A percentile compares a stretch with the other conserved stretches of the same genome.
Evolutionary conservation across 805 yeast genomes (phyloP).

Genomic region (Metschnikowia shivogae): DNA sequence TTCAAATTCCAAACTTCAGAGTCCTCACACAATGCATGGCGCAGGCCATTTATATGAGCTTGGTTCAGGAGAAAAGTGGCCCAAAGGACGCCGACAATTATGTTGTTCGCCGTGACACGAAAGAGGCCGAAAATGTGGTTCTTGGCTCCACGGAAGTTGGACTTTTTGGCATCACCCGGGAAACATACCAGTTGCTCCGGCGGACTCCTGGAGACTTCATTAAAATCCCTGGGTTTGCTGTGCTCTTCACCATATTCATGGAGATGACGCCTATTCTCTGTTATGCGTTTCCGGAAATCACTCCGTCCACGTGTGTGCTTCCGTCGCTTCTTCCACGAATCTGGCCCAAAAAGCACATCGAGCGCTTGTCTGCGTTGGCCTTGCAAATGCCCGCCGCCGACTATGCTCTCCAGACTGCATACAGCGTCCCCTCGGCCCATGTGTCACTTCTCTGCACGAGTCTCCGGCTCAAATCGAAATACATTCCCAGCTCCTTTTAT

Average conservation of each 20-base stretch:
- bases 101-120: neutral
- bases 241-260: conserved; percentile 45
- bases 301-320: conserved; percentile 56
- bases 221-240: conserved; percentile 51
- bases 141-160: conserved; percentile 14
- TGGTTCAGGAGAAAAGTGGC: conserved; percentile 31
- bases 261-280: conserved; percentile 54
- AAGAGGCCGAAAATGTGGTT: conserved; percentile 11
- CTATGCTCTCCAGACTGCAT: conserved; percentile 44
- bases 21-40: conserved; percentile 35
- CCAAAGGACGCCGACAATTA: neutral
- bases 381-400: conserved; percentile 11
- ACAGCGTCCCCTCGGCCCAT: conserved; percentile 38
- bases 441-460: conserved; percentile 33
- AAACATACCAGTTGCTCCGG: conserved; percentile 46
- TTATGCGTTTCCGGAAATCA: conserved; percentile 49
- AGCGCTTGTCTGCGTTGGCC: conserved; percentile 4
- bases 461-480: conserved; percentile 37
- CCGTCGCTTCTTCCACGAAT: conserved; percentile 42
- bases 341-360: conserved; percentile 21
- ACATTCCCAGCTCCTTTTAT: conserved; percentile 36
- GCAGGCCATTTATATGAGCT: conserved; percentile 31
- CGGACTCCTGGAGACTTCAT: conserved; percentile 48
- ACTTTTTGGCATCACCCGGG: conserved; percentile 42
- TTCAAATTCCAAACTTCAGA: conserved; percentile 29